Base-by-base conservation (phyloP, 208 protist species). In the Perkinsela sp. region DNA sequence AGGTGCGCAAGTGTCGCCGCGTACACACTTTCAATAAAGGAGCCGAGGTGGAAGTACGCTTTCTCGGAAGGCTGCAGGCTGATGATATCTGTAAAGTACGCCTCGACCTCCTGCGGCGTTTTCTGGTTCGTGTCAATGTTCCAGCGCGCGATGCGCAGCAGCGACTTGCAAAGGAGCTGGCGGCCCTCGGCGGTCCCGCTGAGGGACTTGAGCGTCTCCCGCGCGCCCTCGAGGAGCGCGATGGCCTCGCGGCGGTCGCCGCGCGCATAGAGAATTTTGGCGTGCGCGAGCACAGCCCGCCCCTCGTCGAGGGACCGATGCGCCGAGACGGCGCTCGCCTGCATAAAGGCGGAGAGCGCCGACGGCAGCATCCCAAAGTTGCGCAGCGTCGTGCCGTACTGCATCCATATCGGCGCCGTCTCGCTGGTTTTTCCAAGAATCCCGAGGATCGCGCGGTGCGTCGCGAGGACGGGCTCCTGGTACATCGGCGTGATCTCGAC, bases 11-110 rank as follows among this genome's bases (percentile, higher is more conserved):
- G 16, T 28, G 22, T 15, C 1, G 31, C 22, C 28, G 1, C 71
- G 67, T 87, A 81, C 16, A 94, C 71, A 22, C 80, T 77, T 29
- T 97, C 93, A 71, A 89, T 91, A 76, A 95, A 97, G 68, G 87
- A 75, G 1, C 83, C 94, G 31, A 96, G 77, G 48, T 82, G 77
- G 73, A 93, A 93, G 73, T 91, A 84, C 0, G 78, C 88, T 66
- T 86, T 81, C 72, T 95, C 92, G 67, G 82, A 94, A 0, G 68
- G 32, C 66, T 89, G 66, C 28, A 88, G 71, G 31, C 75, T 70
- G 16, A 85, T 73, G 1, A 85, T 83, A 16, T 70, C 70, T 28
- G 87, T 70, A 76, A 91, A 95, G 68, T 82, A 68, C 13, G 71
- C 75, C 68, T 90, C 82, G 1, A 95, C 78, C 32, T 91, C 89